Evolutionary conservation across 331 rosid genomes (phyloP).

Genomic region (Acacia pycnantha): DNA sequence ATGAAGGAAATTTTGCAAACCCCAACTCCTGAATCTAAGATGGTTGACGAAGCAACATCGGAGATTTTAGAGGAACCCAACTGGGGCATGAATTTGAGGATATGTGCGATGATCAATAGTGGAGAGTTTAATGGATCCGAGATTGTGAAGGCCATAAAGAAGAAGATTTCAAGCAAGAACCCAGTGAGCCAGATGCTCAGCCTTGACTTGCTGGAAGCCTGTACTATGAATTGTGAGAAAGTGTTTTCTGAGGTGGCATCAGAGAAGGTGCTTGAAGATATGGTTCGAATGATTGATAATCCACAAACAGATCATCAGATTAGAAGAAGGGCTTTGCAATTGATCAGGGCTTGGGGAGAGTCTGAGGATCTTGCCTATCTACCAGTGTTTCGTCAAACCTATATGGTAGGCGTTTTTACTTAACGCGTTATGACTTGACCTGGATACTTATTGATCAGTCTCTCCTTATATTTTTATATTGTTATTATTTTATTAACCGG

Average conservation of each 20-base stretch:
- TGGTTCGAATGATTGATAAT: slow-evolving; percentile 56
- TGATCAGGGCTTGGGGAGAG: slow-evolving; percentile 85
- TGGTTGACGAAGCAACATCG: slow-evolving; percentile 74
- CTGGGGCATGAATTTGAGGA: slow-evolving; percentile 76
- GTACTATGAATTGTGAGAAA: slow-evolving; percentile 77
- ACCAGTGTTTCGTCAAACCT: slow-evolving; percentile 81
- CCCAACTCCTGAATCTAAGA: slow-evolving; percentile 71
- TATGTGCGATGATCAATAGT: slow-evolving; percentile 63
- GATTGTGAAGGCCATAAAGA: slow-evolving; percentile 64
- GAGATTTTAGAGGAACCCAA: slow-evolving; percentile 65
- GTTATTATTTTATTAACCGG: not conserved
- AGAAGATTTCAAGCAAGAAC: slow-evolving; percentile 49
- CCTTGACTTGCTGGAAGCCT: slow-evolving; percentile 70
- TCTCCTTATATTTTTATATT: not conserved
- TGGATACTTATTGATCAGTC: not conserved
- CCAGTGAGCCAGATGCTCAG: slow-evolving; percentile 49
- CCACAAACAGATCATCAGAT: slow-evolving; percentile 32
- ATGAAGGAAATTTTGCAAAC: slow-evolving; percentile 67
- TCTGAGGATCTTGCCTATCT: slow-evolving; percentile 77
- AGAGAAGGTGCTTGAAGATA: slow-evolving; percentile 73
- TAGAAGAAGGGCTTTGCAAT: slow-evolving; percentile 50
- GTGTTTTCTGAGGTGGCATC: slow-evolving; percentile 80
- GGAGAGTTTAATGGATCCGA: slow-evolving; percentile 63
- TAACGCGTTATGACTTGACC: not conserved
- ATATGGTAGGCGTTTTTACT: slow-evolving; percentile 40